Conservation (phyloP, 208 protist species). For the Wallacemonas sp. region DNA sequence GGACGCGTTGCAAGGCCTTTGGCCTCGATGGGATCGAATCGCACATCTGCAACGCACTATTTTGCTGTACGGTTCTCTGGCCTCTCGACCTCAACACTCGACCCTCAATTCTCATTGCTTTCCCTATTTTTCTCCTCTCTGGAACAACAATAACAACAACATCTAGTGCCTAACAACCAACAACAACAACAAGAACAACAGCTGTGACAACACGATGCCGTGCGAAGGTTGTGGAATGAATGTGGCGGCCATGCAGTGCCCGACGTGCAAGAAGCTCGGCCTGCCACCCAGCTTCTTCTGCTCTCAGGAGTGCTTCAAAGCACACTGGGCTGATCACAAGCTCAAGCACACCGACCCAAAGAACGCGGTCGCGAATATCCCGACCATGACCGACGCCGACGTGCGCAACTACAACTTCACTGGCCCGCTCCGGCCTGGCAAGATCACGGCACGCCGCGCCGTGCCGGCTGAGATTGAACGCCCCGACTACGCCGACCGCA, state of each 20-base stretch:
- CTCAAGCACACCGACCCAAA: constrained; percentile 75
- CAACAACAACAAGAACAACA: background rate
- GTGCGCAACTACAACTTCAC: constrained; percentile 80
- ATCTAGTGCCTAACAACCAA: background rate
- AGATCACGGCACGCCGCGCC: constrained; percentile 78
- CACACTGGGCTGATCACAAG: constrained; percentile 86
- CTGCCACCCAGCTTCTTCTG: constrained; percentile 91
- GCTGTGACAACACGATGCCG: constrained; percentile 38
- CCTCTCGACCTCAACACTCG: too few relatives aligned
- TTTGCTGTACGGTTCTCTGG: too few relatives aligned
- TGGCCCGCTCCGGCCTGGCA: constrained; percentile 78
- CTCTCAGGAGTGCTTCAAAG: constrained; percentile 87
- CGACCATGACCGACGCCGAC: constrained; percentile 83
- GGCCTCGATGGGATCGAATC: too few relatives aligned
- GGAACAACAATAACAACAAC: background rate
- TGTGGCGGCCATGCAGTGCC: constrained; percentile 84
- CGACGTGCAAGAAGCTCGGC: constrained; percentile 89
- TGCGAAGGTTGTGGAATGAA: constrained; percentile 85
- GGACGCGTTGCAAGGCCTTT: too few relatives aligned
- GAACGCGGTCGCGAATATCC: constrained; percentile 68
- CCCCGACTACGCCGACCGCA: constrained; percentile 88
- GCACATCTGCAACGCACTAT: too few relatives aligned
- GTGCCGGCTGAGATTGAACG: constrained; percentile 73
- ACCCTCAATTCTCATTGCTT: too few relatives aligned
- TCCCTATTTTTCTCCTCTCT: too few relatives aligned